Evolutionary conservation across 164 flowering plant genomes (phyloP), one percentile per base, ranked within the genome.

Genomic region (Santalum album): DNA sequence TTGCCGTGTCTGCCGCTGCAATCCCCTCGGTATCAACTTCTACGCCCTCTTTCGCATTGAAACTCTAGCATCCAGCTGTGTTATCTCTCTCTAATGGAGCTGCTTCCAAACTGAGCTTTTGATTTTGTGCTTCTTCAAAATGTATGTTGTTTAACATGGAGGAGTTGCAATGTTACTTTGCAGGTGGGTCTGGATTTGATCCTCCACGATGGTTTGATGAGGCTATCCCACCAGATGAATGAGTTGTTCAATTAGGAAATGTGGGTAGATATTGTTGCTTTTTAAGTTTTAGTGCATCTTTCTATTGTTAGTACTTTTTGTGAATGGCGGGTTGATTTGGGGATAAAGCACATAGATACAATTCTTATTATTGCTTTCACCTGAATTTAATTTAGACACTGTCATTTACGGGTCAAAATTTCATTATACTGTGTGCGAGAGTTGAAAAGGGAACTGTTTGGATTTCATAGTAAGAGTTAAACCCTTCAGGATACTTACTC

Each of bases 1-100:
- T 60, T 88, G 95, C 87, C 95, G 95, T 43, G 73, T 92, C 59
- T 88, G 98, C 65, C 95, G 95, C n/a, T 92, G 98, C 72, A 88
- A 88, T 72, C 98, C 98, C 50, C 79, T 92, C 15, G 98, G 98
- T 74, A 71, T 19, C 46, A 9, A 55, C 20, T 44, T 55, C 18
- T 14, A 43, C 22, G 24, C 39, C 7, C 20, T 12, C 44, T 44
- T 9, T 43, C 10, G 15, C 14, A 6, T 17, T 38, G 16, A 14
- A 38, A 38, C 14, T 14, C 7, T 9, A 32, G 0, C 0, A 32
- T 12, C 36, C 12, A 32, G 36, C 12, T 32, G 36, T 32, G 12
- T 32, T 12, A 6, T 32, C 10, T 7, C 7, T 32, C 10, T 6
- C 7, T 32, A 32, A 6, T 32, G 36, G 36, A 11, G 36, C 1